Percentiles rank a stretch among this genome's conserved stretches.
Evolutionary conservation across 257 asterid genomes (phyloP).

Genomic region (Dorcoceras hygrometricum): DNA sequence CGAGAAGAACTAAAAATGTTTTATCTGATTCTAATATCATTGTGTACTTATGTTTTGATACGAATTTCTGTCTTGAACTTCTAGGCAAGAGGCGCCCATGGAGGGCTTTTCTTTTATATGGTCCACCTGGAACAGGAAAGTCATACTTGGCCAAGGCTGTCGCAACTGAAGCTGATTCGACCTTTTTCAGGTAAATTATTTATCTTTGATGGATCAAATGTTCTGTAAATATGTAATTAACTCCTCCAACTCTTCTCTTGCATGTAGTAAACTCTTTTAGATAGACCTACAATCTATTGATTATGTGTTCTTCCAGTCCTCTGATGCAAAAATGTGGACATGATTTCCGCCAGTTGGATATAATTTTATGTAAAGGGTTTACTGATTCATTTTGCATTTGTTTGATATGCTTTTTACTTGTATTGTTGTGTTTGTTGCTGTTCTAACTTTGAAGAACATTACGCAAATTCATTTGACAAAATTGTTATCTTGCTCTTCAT

Average conservation of each 20-base stretch:
- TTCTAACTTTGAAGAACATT: too few species aligned
- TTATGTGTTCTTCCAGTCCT: not conserved
- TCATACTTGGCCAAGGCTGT: slow-evolving; percentile 98
- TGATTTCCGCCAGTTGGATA: not conserved
- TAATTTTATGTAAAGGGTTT: not conserved
- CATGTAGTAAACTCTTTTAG: not conserved
- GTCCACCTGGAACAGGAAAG: slow-evolving; percentile 99
- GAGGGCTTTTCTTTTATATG: slow-evolving; percentile 97
- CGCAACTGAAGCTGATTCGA: slow-evolving; percentile 99
- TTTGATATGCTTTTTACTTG: too few species aligned
- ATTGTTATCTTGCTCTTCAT: too few species aligned
- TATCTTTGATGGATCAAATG: not conserved
- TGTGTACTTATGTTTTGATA: slow-evolving; percentile 2
- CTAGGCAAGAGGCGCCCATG: slow-evolving; percentile 95
- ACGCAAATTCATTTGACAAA: too few species aligned
- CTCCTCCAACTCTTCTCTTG: not conserved
- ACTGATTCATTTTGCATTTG: too few species aligned
- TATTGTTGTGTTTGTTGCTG: too few species aligned
- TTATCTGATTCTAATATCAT: not conserved
- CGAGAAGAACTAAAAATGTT: not conserved
- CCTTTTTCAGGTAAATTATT: slow-evolving; percentile 76
- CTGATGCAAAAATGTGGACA: not conserved
- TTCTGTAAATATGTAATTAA: not conserved
- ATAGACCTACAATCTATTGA: not conserved
- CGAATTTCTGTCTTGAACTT: slow-evolving; percentile 14